A percentile compares a stretch with the other conserved stretches of the same genome.
Conservation (phyloP, 192 early-diverging fungal genomes). For the Gigaspora rosea region DNA sequence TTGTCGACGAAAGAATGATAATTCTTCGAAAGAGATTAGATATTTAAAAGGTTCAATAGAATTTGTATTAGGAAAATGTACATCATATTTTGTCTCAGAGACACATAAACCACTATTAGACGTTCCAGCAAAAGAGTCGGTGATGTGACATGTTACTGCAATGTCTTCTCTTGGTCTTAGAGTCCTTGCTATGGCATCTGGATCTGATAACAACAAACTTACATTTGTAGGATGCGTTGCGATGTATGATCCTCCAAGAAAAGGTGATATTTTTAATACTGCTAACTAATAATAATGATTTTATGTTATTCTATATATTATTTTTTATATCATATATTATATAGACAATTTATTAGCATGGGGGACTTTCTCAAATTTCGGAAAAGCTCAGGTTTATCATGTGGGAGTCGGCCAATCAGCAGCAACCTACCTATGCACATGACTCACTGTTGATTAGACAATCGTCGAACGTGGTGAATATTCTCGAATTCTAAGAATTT, state of each 20-base stretch:
- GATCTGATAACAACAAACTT: slow-evolving; percentile 53
- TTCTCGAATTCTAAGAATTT: no score
- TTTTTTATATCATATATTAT: no score
- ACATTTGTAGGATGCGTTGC: slow-evolving; percentile 84
- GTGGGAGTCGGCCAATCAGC: no score
- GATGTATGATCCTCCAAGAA: slow-evolving; percentile 92
- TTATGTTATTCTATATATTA: no score
- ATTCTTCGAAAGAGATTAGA: slow-evolving; percentile 25
- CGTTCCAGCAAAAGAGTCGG: slow-evolving; percentile 54
- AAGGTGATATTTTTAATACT: no score
- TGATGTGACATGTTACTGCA: slow-evolving; percentile 60
- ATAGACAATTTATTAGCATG: not conserved
- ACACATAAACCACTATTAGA: slow-evolving; percentile 57
- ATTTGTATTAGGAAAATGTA: slow-evolving; percentile 71
- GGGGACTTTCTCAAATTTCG: no score
- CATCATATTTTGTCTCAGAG: slow-evolving; percentile 58
- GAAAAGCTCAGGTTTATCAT: no score
- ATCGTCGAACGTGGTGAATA: no score
- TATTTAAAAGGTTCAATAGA: slow-evolving; percentile 92
- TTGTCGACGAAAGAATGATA: slow-evolving; percentile 42
- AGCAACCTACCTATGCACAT: no score
- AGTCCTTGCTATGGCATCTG: slow-evolving; percentile 83
- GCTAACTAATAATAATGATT: no score
- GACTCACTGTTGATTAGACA: no score
- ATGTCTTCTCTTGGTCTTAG: slow-evolving; percentile 81